Evolutionary conservation across 345 rosid species (phyloP), one percentile per base, ranked within the genome.

Genomic region (Jatropha curcas): DNA sequence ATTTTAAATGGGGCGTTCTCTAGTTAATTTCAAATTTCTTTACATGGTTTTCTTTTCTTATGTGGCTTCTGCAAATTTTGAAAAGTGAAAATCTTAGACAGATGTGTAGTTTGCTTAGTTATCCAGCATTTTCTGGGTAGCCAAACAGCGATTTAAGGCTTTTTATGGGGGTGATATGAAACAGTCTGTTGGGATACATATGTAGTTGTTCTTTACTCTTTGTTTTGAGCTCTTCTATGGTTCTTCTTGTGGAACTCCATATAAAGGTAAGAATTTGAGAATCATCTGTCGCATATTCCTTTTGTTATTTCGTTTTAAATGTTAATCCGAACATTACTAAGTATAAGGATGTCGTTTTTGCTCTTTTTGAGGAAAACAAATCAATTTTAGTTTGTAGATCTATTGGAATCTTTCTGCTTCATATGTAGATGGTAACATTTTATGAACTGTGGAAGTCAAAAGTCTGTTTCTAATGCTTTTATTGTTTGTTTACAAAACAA

Each of bases 251-350:
- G 70, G 71, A 24, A 43, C 41, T 70, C 70, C 61, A 30, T 35
- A 12, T 55, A 63, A 48, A 77, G 84, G 82, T 81, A 62, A 76
- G 65, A 76, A 24, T 55, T 41, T 14, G 51, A 71, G 71, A 59
- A 45, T 61, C 50, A 59, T 65, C 60, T n/a, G n/a, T n/a, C 50
- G 16, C 4, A 68, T 68, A 37, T 65, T 77, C 63, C 57, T n/a
- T 33, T 68, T 67, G 17, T 67, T 33, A 4, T 30, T 19, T 24
- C 20, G 28, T 41, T 56, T 55, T 17, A 11, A 22, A 22, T 71
- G 7, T 72, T 14, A 39, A 57, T 19, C 24, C 33, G 11, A 19
- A 16, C 25, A 39, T 58, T 72, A 4, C 63, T 22, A 43, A 19
- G 28, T 52, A 16, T 55, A 57, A 9, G 31, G 64, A 17, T 51